Base-by-base conservation (phyloP, 441 rosid genomes). In the Theobroma grandiflorum region DNA sequence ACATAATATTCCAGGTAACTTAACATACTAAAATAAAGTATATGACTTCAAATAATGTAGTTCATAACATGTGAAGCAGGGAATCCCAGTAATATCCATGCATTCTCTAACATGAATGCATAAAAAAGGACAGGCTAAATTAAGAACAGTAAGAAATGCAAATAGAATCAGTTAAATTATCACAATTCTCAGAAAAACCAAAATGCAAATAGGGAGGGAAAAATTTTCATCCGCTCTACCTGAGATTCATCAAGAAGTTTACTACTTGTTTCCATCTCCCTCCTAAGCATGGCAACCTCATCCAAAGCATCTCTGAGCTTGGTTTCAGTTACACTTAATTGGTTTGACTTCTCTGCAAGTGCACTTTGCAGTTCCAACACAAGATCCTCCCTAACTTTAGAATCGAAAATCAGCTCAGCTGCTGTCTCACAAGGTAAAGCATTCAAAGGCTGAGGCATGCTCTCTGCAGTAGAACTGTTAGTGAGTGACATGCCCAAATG, bases 211-310 rank as follows among this genome's bases (percentile, higher is more conserved):
- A 68, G 75, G 40, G 55, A 66, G 40, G 20, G 58, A 8, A 49
- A 26, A 66, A 52, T n/a, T 20, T 26, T 58, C 74, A 16, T 16
- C 40, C n/a, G 50, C 43, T 45, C 38, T 85, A 97, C 99, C 99
- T 95, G 98, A 81, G 98, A 97, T 91, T 97, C 99, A 84, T 95
- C 92, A 15, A 92, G 98, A 72, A 95, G 98, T 88, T 94, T 94
- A 88, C 74, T 91, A 84, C 87, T 92, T 67, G 74, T 84, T 82
- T 97, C 99, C 83, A 97, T 80, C 75, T 97, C 98, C 87, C 87
- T 88, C 72, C 88, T 83, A 52, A 95, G 91, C 86, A 84, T 45
- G 43, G 79, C 86, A 82, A 91, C 92, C 87, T 95, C 96, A 85
- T 92, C 95, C 85, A 89, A 35, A 72, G 89, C 96, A 89, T 85